Percentiles rank a stretch among this genome's conserved stretches.
Conservation (phyloP, 306 rosid genomes). For the Castanospermum australe region DNA sequence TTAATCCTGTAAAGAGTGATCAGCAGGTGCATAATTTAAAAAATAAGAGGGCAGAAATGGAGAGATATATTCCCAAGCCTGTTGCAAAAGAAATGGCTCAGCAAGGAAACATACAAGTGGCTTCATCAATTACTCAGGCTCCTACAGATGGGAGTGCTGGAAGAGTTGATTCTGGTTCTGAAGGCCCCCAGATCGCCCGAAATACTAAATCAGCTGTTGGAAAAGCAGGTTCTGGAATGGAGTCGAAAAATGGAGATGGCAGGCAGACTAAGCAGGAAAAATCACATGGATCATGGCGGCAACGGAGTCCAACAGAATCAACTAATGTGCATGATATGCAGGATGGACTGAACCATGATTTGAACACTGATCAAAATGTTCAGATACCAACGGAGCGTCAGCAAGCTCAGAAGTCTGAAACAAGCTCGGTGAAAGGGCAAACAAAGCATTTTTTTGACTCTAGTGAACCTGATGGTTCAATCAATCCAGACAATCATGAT, state of each 20-base stretch:
- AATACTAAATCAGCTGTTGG: slow-evolving; percentile 42
- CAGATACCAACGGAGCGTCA: slow-evolving; percentile 41
- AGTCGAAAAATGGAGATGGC: slow-evolving; percentile 54
- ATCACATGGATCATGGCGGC: slow-evolving; percentile 68
- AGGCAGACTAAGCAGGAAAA: slow-evolving; percentile 73
- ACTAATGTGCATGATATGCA: slow-evolving; percentile 45
- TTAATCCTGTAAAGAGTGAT: slow-evolving; percentile 52
- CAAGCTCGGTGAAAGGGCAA: slow-evolving; percentile 48
- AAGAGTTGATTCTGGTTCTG: slow-evolving; percentile 46
- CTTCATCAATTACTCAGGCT: slow-evolving; percentile 45
- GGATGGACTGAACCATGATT: slow-evolving; percentile 41
- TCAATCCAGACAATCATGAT: slow-evolving; percentile 38
- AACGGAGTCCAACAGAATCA: slow-evolving; percentile 54
- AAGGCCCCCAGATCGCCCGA: slow-evolving; percentile 34
- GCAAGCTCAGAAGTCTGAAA: slow-evolving; percentile 41
- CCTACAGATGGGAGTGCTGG: slow-evolving; percentile 38
- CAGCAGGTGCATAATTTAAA: slow-evolving; percentile 61
- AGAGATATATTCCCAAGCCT: slow-evolving; percentile 94
- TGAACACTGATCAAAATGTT: slow-evolving; percentile 38
- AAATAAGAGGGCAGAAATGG: slow-evolving; percentile 93
- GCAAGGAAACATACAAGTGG: slow-evolving; percentile 64
- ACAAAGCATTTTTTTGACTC: slow-evolving; percentile 43
- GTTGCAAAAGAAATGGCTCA: slow-evolving; percentile 95
- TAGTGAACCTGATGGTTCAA: slow-evolving; percentile 52
- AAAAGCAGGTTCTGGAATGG: slow-evolving; percentile 46